Base-by-base conservation (phyloP, 2,329 filamentous ascomycete genomes). In the Xylariaceae sp. region DNA sequence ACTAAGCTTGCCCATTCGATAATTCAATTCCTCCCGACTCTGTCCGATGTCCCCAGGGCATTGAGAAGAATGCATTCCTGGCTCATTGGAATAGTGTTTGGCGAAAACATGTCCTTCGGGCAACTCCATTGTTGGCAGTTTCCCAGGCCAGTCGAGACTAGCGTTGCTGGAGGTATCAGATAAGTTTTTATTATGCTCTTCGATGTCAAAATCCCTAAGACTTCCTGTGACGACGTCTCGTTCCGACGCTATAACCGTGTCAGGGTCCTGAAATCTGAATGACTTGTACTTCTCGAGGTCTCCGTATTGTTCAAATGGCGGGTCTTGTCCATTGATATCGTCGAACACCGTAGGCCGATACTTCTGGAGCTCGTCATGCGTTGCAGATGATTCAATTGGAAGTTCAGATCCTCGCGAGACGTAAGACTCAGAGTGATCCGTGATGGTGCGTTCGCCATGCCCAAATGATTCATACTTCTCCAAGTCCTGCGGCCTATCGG, bases 241-340 rank as follows among this genome's bases (percentile, higher is more conserved):
- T 48, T 69, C 58, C 20, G 63, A 55, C 26, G 62, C 40, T 6
- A 65, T 58, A 36, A 67, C 63, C 44, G 66, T 67, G 32, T 72
- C 68, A 4, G 70, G 67, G 46, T 75, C 72, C 26, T 73, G 70
- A 33, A 72, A 64, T 33, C 58, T 66, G 47, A 74, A 71, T 3
- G 70, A 55, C 27, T 68, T 66, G 42, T 79, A 79, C 20, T 67
- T 67, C 27, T 71, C 66, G 30, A 79, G 66, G 42, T 79, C 77
- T 44, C 70, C 70, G 49, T 76, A 77, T 27, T 69, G 59, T 29
- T 65, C 54, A 13, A 66, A 66, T 3, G 64, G 64, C 20, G 59
- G 53, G 18, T 68, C 67, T 36, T 65, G 55, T 3, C 60, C 47
- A 6, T 57, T 40, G 7, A 56, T 55, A 26, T 72, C 67, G 10